Evolutionary conservation across 202 grass and related monocot species (phyloP).

Genomic region (Schoenoplectus triqueter): DNA sequence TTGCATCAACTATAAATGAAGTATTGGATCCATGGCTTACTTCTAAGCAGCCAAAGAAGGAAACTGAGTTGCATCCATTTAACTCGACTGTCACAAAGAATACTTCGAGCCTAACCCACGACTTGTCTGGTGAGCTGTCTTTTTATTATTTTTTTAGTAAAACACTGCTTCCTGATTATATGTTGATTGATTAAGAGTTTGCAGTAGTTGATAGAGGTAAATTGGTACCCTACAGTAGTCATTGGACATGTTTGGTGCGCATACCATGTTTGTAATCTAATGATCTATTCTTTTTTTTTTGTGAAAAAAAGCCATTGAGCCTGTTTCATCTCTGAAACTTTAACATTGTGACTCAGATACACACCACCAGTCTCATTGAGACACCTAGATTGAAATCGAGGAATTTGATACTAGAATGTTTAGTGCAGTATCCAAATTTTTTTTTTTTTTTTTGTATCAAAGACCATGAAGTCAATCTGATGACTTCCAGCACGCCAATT

Average conservation of each 20-base stretch:
- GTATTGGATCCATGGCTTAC: conserved; percentile 98
- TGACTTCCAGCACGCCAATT: too few species aligned
- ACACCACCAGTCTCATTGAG: too few species aligned
- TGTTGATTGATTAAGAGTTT: conserved; percentile 11
- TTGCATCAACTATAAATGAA: conserved; percentile 95
- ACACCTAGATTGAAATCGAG: too few species aligned
- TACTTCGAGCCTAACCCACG: conserved; percentile 40
- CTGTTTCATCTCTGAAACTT: too few species aligned
- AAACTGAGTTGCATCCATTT: conserved; percentile 73
- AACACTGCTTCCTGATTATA: neutral
- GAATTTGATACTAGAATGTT: too few species aligned
- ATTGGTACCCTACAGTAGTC: conserved; percentile 2
- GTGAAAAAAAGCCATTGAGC: too few species aligned
- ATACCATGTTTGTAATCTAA: conserved; percentile 14
- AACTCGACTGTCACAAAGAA: conserved; percentile 67
- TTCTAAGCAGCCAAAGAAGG: conserved; percentile 93
- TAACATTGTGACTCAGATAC: too few species aligned
- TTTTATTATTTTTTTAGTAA: conserved; percentile 35
- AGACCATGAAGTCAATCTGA: too few species aligned
- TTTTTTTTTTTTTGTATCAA: too few species aligned
- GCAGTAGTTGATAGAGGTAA: conserved; percentile 9
- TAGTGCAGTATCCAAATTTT: too few species aligned
- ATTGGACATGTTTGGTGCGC: conserved; percentile 8
- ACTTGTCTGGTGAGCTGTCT: conserved; percentile 40
- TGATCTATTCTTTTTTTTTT: neutral